These are phyloP conservation scores for Castanospermum australe DNA, from an alignment of 306 rosid genomes.

Conservation along the genomic window DNA sequence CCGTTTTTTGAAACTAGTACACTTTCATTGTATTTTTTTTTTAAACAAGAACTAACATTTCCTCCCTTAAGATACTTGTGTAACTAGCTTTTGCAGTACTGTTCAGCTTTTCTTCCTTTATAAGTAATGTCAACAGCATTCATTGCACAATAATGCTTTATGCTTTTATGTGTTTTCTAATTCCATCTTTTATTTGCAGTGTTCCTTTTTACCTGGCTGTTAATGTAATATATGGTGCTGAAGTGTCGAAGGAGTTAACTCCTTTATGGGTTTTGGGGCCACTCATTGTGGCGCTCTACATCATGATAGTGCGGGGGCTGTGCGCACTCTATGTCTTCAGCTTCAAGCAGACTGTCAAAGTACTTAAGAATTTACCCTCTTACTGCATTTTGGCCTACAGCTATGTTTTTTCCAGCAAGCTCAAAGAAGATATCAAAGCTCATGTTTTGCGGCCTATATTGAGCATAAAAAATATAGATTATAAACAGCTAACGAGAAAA, in stretches of 20 bases:
- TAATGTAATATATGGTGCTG: constrained; percentile 59
- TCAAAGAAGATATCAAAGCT: constrained; percentile 52
- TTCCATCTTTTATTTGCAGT: constrained; percentile 56
- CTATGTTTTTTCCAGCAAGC: constrained; percentile 58
- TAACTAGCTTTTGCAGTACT: not conserved
- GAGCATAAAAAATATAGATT: constrained; percentile 55
- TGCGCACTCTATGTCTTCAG: constrained; percentile 62
- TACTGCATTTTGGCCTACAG: constrained; percentile 50
- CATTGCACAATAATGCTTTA: not conserved
- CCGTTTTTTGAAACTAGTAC: not conserved
- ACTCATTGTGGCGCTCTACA: constrained; percentile 56
- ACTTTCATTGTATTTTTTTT: not conserved
- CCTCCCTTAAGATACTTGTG: not conserved
- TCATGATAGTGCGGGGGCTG: constrained; percentile 59
- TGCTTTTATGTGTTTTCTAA: constrained; percentile 21
- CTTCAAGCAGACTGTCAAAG: constrained; percentile 69
- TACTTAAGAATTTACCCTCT: constrained; percentile 56
- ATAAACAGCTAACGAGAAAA: constrained; percentile 52
- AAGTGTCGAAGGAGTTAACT: constrained; percentile 78
- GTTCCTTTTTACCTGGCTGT: constrained; percentile 70
- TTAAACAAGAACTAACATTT: not conserved
- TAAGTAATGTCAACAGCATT: not conserved
- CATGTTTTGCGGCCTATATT: constrained; percentile 51
- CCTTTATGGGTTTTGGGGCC: constrained; percentile 90
- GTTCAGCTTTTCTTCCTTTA: not conserved